Evolutionary conservation across 2,329 filamentous ascomycete genomes (phyloP).

Genomic region (Colletotrichum siamense): DNA sequence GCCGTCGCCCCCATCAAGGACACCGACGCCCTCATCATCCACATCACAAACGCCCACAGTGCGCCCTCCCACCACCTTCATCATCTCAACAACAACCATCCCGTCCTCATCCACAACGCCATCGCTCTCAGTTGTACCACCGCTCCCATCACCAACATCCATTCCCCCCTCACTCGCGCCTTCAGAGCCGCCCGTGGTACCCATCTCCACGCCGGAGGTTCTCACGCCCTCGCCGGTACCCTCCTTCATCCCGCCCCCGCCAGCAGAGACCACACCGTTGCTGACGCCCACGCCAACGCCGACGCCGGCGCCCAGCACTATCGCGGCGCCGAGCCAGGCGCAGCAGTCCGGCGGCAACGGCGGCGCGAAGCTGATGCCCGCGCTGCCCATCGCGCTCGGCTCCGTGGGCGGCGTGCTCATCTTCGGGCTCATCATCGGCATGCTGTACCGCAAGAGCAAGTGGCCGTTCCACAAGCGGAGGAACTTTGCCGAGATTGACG

Average conservation of each 20-base stretch:
- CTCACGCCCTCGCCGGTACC: neutral
- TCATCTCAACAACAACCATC: constrained; percentile 4
- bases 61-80: constrained; percentile 6
- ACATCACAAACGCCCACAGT: neutral
- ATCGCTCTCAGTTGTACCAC: neutral
- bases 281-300: neutral
- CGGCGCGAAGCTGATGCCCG: constrained; percentile 19
- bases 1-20: neutral
- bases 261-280: neutral
- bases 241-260: neutral
- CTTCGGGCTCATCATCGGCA: constrained; percentile 12
- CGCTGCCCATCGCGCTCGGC: constrained; percentile 22
- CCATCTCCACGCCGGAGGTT: neutral
- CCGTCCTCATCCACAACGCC: neutral
- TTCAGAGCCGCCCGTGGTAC: neutral
- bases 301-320: neutral
- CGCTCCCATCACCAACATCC: neutral
- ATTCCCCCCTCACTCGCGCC: neutral
- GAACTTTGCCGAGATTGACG: constrained; percentile 12
- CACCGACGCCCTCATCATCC: neutral
- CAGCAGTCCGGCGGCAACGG: neutral
- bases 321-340: constrained; percentile 11
- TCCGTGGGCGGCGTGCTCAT: constrained; percentile 20
- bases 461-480: constrained; percentile 14
- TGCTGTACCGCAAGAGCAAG: constrained; percentile 15